Evolutionary conservation across 257 asterid genomes (phyloP).

Genomic region (Capsicum baccatum): DNA sequence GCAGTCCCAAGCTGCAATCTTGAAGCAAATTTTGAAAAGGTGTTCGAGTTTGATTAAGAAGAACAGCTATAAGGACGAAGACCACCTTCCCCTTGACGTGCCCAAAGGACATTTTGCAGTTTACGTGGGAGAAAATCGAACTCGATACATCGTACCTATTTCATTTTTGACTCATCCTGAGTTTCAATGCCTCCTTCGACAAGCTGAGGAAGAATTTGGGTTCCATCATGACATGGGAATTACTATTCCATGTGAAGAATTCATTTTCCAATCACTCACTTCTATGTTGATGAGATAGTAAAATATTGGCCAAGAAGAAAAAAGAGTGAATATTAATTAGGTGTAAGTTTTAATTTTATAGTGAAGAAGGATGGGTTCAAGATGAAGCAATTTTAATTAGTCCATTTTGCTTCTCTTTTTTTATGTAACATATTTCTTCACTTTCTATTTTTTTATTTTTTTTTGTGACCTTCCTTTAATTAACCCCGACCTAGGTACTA

Average conservation of each 20-base stretch:
- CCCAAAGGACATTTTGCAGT: constrained; percentile 65
- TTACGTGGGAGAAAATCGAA: constrained; percentile 52
- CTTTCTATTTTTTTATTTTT: not conserved
- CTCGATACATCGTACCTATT: constrained; percentile 55
- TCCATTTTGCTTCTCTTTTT: constrained; percentile 32
- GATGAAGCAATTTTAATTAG: constrained; percentile 33
- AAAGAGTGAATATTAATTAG: not conserved
- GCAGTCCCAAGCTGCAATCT: constrained; percentile 30
- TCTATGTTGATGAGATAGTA: constrained; percentile 51
- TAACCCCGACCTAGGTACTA: not conserved
- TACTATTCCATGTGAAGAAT: constrained; percentile 59
- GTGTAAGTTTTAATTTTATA: not conserved
- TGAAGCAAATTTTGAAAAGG: constrained; percentile 38
- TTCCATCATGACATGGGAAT: constrained; percentile 59
- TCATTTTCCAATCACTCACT: constrained; percentile 49
- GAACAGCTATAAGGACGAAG: not conserved
- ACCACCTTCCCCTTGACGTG: constrained; percentile 44
- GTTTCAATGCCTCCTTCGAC: constrained; percentile 50
- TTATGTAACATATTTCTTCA: constrained; percentile 30
- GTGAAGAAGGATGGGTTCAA: constrained; percentile 33
- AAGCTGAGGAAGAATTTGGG: constrained; percentile 59
- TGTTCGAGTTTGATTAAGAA: constrained; percentile 35
- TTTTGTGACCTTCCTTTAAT: not conserved
- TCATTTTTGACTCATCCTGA: constrained; percentile 50
- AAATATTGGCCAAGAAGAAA: not conserved